Percentiles rank a stretch among this genome's conserved stretches.
These are phyloP conservation scores for Solanum raphanifolium DNA, from an alignment of 257 asterid species.

Conservation along the genomic window DNA sequence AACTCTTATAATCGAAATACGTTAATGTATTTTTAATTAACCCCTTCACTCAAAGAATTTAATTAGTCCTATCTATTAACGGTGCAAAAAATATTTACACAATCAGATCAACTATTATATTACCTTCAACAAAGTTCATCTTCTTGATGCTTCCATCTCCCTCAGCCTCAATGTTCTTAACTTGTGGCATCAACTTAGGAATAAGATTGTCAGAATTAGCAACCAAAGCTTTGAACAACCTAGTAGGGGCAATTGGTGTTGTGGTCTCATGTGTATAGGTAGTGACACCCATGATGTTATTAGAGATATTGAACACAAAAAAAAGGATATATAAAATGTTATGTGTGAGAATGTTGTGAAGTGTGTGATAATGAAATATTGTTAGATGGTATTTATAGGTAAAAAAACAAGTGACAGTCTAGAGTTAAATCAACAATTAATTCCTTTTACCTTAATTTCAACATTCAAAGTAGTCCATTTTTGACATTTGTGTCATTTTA, in stretches of 20 bases:
- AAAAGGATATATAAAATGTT: background rate
- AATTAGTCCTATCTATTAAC: background rate
- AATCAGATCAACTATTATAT: background rate
- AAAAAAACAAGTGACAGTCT: background rate
- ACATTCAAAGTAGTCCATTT: background rate
- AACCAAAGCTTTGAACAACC: slow-evolving; percentile 27
- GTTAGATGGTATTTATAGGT: background rate
- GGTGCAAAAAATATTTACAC: background rate
- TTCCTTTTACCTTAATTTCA: background rate
- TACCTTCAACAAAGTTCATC: slow-evolving; percentile 23
- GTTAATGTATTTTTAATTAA: no score
- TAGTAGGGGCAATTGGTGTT: slow-evolving; percentile 14
- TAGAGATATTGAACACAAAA: no score
- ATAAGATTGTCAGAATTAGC: slow-evolving; percentile 17
- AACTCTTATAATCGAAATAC: background rate
- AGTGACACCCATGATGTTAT: slow-evolving; percentile 12
- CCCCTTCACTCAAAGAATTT: no score
- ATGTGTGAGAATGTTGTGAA: background rate
- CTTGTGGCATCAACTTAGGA: slow-evolving; percentile 24
- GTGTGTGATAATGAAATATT: background rate
- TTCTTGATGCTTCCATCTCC: slow-evolving; percentile 26
- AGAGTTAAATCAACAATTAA: background rate
- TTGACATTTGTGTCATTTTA: background rate
- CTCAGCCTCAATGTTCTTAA: slow-evolving; percentile 17
- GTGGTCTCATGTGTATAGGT: slow-evolving; percentile 9